Evolutionary conservation across 495 filamentous ascomycete species (phyloP).

Genomic region (Aspergillus ellipticus): DNA sequence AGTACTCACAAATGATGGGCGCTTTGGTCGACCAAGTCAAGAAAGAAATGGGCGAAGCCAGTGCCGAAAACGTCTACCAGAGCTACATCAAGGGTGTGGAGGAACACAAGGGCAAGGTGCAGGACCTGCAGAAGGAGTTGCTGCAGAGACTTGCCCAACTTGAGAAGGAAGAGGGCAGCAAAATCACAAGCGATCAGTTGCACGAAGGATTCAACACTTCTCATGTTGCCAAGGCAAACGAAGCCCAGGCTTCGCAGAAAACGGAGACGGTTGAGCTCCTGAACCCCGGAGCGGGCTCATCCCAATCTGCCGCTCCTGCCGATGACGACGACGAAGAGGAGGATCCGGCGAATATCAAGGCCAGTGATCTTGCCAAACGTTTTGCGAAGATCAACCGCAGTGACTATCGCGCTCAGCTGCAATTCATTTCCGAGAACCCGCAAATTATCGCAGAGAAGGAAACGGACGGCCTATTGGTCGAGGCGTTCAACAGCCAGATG

Average conservation of each 20-base stretch:
- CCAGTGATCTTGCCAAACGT: slow-evolving; percentile 67
- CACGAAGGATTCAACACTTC: slow-evolving; percentile 92
- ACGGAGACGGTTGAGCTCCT: slow-evolving; percentile 66
- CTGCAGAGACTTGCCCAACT: slow-evolving; percentile 68
- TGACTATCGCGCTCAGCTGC: slow-evolving; percentile 67
- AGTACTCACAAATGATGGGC: slow-evolving; percentile 95
- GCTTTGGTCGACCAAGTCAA: slow-evolving; percentile 90
- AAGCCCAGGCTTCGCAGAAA: slow-evolving; percentile 24
- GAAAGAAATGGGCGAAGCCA: slow-evolving; percentile 72
- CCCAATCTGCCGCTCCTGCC: slow-evolving; percentile 53
- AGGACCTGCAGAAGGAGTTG: slow-evolving; percentile 71
- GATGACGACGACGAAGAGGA: slow-evolving; percentile 57
- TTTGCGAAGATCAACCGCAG: slow-evolving; percentile 76
- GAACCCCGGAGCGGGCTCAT: slow-evolving; percentile 57
- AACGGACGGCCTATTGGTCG: slow-evolving; percentile 83
- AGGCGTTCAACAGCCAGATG: slow-evolving; percentile 84
- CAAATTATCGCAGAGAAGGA: slow-evolving; percentile 79
- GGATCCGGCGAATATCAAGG: slow-evolving; percentile 69
- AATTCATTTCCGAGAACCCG: slow-evolving; percentile 73
- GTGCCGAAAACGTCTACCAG: slow-evolving; percentile 57
- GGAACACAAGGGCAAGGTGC: slow-evolving; percentile 71
- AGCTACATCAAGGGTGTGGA: slow-evolving; percentile 73
- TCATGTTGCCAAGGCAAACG: slow-evolving; percentile 62
- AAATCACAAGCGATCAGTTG: slow-evolving; percentile 90
- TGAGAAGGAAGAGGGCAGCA: slow-evolving; percentile 79